Evolutionary conservation across 768 basidiomycete species (phyloP).

Genomic region (Mycena galericulata): DNA sequence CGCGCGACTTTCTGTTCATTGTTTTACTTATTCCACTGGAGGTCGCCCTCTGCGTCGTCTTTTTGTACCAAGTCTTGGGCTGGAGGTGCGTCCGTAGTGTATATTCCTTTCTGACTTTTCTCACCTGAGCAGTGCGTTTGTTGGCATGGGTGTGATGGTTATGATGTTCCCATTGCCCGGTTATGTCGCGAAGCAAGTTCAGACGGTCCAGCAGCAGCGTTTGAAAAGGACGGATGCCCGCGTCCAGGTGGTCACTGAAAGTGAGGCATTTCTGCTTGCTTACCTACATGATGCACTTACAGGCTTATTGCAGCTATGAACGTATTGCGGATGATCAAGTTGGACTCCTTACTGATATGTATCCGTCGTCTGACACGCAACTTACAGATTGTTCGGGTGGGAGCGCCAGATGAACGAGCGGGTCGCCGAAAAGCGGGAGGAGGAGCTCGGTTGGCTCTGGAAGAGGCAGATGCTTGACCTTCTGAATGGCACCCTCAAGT

Average conservation of each 20-base stretch:
- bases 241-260: conserved; percentile 72
- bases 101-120: background rate
- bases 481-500: conserved; percentile 59
- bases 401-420: conserved; percentile 67
- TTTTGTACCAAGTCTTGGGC: conserved; percentile 62
- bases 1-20: conserved; percentile 32
- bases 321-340: conserved; percentile 77
- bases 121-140: conserved; percentile 57
- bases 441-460: conserved; percentile 68
- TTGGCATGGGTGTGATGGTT: conserved; percentile 57
- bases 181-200: conserved; percentile 61
- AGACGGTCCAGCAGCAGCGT: conserved; percentile 60
- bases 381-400: conserved; percentile 66
- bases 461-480: conserved; percentile 62
- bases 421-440: conserved; percentile 69
- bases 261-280: conserved; percentile 47
- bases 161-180: conserved; percentile 68
- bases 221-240: conserved; percentile 73
- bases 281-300: conserved; percentile 34
- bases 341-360: background rate
- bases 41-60: conserved; percentile 52
- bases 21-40: conserved; percentile 51
- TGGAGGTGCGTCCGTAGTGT: conserved; percentile 57
- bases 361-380: background rate
- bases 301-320: conserved; percentile 57